These are phyloP conservation scores for Triticum turgidum DNA, from an alignment of 176 grass and related monocot genomes.

Conservation along the genomic window DNA sequence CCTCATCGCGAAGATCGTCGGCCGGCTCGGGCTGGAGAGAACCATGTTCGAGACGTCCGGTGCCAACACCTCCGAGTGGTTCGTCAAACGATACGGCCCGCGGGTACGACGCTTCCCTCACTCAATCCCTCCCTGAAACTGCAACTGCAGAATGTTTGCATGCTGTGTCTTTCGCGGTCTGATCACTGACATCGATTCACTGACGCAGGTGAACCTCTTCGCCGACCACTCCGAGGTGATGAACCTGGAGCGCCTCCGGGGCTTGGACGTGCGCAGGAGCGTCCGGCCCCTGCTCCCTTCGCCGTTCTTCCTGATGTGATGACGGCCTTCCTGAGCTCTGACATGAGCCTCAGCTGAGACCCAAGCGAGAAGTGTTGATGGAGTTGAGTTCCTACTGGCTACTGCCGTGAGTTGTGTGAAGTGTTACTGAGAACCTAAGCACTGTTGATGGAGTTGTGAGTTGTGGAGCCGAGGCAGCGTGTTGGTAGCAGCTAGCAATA, in stretches of 20 bases:
- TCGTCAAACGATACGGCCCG: conserved; percentile 77
- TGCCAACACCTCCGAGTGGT: conserved; percentile 70
- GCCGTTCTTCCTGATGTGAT: conserved; percentile 47
- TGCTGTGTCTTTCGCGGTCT: background rate
- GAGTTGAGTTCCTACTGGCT: background rate
- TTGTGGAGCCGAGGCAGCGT: background rate
- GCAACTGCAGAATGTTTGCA: background rate
- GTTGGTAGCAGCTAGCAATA: background rate
- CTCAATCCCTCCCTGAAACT: background rate
- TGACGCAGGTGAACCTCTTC: conserved; percentile 78
- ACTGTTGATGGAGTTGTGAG: background rate
- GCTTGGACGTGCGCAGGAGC: conserved; percentile 14
- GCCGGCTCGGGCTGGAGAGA: conserved; percentile 73
- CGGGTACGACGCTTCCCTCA: conserved; percentile 34
- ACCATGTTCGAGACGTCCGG: conserved; percentile 88
- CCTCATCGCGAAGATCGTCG: conserved; percentile 72
- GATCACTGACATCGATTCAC: background rate
- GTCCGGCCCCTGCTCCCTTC: conserved; percentile 25
- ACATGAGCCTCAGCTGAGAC: background rate
- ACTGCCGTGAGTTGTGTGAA: background rate
- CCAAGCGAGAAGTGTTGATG: background rate
- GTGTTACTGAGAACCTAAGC: background rate
- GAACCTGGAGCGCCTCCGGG: conserved; percentile 75
- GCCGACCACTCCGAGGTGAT: conserved; percentile 75
- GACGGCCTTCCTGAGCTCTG: background rate